Evolutionary conservation across 2,329 filamentous ascomycete species (phyloP).

Genomic region (Fusarium napiforme): DNA sequence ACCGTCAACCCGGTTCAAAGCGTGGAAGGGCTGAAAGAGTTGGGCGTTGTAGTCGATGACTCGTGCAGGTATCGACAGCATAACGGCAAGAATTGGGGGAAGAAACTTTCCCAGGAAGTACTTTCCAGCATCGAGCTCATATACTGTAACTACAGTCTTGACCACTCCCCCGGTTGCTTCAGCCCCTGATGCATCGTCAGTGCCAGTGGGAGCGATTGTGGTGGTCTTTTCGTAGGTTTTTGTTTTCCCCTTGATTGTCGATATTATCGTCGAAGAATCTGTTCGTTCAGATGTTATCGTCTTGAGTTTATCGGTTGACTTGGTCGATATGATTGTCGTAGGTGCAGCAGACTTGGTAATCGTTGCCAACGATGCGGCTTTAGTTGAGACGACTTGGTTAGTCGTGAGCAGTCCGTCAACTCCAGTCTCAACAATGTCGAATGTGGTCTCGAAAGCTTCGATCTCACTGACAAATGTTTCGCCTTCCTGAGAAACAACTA

Average conservation of each 20-base stretch:
- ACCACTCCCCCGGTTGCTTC: constrained; percentile 14
- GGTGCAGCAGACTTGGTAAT: constrained; percentile 22
- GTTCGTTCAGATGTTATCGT: constrained; percentile 35
- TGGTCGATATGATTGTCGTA: constrained; percentile 33
- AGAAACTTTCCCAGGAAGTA: constrained; percentile 59
- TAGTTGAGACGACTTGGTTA: constrained; percentile 24
- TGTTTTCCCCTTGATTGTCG: constrained; percentile 34
- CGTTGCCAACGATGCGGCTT: constrained; percentile 21
- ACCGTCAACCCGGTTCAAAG: constrained; percentile 53
- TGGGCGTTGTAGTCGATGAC: constrained; percentile 57
- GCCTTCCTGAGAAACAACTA: constrained; percentile 23
- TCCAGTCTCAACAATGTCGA: constrained; percentile 22
- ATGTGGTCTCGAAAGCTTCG: constrained; percentile 21
- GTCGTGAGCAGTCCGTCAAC: constrained; percentile 26
- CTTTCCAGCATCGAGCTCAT: constrained; percentile 31
- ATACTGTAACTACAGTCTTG: constrained; percentile 26
- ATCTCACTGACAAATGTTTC: constrained; percentile 31
- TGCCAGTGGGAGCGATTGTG: constrained; percentile 25
- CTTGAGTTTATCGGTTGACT: constrained; percentile 12
- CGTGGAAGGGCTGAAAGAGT: constrained; percentile 58
- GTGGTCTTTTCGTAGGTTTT: constrained; percentile 32
- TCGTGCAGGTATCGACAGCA: constrained; percentile 55
- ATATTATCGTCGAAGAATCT: constrained; percentile 35
- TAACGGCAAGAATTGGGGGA: constrained; percentile 54
- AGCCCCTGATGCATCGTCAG: constrained; percentile 3